Base-by-base conservation (phyloP, 2,329 filamentous ascomycete genomes). In the Diaporthe australafricana region DNA sequence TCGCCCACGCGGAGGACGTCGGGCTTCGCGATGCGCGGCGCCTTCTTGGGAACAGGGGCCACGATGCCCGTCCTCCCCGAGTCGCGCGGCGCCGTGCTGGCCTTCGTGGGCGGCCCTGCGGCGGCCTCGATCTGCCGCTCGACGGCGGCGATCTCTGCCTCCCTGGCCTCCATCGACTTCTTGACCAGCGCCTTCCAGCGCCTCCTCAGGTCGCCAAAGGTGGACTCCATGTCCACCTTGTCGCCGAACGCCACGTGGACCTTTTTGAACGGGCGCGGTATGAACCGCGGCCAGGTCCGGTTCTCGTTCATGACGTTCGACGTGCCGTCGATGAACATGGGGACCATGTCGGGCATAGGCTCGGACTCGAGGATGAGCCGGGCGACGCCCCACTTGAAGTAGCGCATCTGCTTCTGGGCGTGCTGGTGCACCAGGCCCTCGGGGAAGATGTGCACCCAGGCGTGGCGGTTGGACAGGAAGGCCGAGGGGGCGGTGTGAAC, bases 371-470 rank as follows among this genome's bases (percentile, higher is more conserved):
- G 89, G 71, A 99, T 96, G 71, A 98, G 87, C 2, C 96, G 90
- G 8, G 96, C 94, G 1, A 98, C 87, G 1, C 96, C 96, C 96
- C 96, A 99, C 85, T 98, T 98, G 89, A 98, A 98, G 84, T 99
- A 99, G 38, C 96, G 93, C 87, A 98, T 92, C 9, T 92, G 90
- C 77, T 91, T 90, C 52, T 91, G 85, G 1, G 92, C 89, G 75
- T 94, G 91, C 83, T 99, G 96, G 82, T 98, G 95, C 56, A 98
- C 94, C 81, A 93, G 94, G 60, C 95, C 96, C 83, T 99, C 96
- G 16, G 96, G 96, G 81, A 98, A 98, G 69, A 98, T 92, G 81
- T 99, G 96, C 5, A 99, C 86, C 96, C 96, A 99, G 55, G 90
- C 90, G 80, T 93, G 88, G 56, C 90, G 90, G 77, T 94, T 91